Evolutionary conservation across 306 rosid species (phyloP).

Genomic region (Lathyrus sativus): DNA sequence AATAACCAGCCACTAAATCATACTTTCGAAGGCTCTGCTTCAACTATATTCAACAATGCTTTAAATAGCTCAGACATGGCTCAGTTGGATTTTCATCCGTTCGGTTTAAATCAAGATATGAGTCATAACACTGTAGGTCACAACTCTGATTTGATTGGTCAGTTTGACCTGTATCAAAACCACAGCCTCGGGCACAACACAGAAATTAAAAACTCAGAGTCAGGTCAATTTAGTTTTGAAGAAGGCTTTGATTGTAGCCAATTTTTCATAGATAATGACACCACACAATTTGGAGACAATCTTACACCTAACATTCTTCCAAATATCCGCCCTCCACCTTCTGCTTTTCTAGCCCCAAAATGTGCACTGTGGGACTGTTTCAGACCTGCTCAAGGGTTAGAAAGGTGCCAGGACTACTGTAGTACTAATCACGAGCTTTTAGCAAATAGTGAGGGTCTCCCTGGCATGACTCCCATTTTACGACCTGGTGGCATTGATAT

Average conservation of each 20-base stretch:
- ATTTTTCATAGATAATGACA: no score
- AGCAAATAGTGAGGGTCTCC: slow-evolving; percentile 55
- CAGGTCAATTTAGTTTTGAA: slow-evolving; percentile 44
- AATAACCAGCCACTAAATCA: slow-evolving; percentile 50
- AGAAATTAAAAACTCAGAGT: slow-evolving; percentile 36
- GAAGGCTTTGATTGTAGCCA: slow-evolving; percentile 40
- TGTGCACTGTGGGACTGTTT: no score
- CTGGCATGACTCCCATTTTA: slow-evolving; percentile 80
- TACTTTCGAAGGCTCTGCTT: slow-evolving; percentile 59
- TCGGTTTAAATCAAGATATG: slow-evolving; percentile 51
- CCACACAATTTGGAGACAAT: no score
- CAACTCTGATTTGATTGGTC: slow-evolving; percentile 38
- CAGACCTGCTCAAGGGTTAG: no score
- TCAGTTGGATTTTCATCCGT: slow-evolving; percentile 58
- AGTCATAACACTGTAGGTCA: slow-evolving; percentile 46
- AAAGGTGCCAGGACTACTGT: no score
- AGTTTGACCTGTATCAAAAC: slow-evolving; percentile 38
- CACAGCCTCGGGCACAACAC: slow-evolving; percentile 28
- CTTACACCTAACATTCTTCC: no score
- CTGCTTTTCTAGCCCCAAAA: no score
- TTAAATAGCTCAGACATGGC: slow-evolving; percentile 54
- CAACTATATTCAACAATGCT: slow-evolving; percentile 49
- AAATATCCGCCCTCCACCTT: no score
- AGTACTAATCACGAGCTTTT: no score
- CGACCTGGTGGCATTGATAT: slow-evolving; percentile 88